Conservation (phyloP, 441 rosid species). For the Populus hybrid region DNA sequence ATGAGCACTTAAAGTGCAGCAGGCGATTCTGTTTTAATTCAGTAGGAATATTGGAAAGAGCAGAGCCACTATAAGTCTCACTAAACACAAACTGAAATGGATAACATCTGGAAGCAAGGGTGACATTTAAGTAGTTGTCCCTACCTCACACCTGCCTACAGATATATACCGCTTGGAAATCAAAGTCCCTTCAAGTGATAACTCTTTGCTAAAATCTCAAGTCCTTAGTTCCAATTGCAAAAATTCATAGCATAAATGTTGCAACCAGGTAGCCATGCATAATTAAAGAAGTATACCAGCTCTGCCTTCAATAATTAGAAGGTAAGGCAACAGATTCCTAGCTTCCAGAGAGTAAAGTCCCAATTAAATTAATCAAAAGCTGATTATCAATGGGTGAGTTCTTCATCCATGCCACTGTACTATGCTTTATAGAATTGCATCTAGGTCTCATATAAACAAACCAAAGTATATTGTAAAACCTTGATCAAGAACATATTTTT, state of each 20-base stretch:
- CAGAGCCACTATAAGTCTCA: not conserved
- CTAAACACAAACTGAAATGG: not conserved
- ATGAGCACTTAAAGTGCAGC: not conserved
- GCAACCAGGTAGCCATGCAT: not conserved
- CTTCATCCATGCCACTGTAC: no score
- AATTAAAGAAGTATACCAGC: not conserved
- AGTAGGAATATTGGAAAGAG: not conserved
- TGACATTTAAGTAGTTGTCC: not conserved
- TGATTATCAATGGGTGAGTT: not conserved
- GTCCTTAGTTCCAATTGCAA: not conserved
- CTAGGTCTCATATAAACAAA: not conserved
- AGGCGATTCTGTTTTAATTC: not conserved
- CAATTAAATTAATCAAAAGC: not conserved
- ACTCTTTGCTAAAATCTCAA: not conserved
- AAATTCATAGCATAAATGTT: not conserved
- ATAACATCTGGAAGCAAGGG: not conserved
- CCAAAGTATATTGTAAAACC: not conserved
- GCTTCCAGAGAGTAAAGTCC: not conserved
- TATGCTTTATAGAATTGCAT: not conserved
- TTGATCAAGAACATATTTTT: not conserved
- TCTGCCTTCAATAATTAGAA: not conserved
- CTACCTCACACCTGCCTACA: not conserved
- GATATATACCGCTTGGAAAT: not conserved
- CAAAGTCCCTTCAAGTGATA: not conserved
- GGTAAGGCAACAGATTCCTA: not conserved